Percentiles rank a stretch among this genome's conserved stretches.
Conservation (phyloP, 352 stramenopile species). For the Globisporangium okanoganense region DNA sequence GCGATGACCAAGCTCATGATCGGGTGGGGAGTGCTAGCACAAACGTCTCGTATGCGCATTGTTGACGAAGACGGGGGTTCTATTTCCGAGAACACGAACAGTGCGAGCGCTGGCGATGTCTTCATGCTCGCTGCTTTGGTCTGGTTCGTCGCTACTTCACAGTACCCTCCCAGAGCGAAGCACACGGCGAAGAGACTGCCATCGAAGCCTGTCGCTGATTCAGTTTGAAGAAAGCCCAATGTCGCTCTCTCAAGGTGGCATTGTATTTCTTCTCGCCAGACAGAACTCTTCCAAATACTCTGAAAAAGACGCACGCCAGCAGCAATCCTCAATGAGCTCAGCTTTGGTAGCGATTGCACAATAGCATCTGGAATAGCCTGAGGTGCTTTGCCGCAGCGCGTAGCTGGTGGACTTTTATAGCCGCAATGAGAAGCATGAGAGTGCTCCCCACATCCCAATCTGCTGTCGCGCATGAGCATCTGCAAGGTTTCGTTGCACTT, state of each 20-base stretch:
- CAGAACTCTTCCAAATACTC: constrained; percentile 12
- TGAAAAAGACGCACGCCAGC: constrained; percentile 28
- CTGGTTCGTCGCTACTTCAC: constrained; percentile 4
- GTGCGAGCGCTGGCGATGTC: background rate
- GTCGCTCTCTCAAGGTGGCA: constrained; percentile 7
- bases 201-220: background rate
- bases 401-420: background rate
- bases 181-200: background rate
- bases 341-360: background rate
- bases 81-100: background rate
- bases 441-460: background rate
- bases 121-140: background rate
- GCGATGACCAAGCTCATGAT: background rate
- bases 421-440: background rate
- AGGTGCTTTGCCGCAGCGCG: background rate
- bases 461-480: constrained; percentile 12
- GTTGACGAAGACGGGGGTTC: constrained; percentile 1
- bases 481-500: constrained; percentile 29
- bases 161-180: constrained; percentile 9
- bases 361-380: background rate
- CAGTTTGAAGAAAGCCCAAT: background rate
- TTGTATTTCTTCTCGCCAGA: constrained; percentile 20
- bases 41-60: background rate
- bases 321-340: constrained; percentile 20
- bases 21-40: background rate